A percentile compares a stretch with the other conserved stretches of the same genome.
These are phyloP conservation scores for Sporobolomyces phaffii DNA, from an alignment of 768 basidiomycete genomes.

Conservation along the genomic window DNA sequence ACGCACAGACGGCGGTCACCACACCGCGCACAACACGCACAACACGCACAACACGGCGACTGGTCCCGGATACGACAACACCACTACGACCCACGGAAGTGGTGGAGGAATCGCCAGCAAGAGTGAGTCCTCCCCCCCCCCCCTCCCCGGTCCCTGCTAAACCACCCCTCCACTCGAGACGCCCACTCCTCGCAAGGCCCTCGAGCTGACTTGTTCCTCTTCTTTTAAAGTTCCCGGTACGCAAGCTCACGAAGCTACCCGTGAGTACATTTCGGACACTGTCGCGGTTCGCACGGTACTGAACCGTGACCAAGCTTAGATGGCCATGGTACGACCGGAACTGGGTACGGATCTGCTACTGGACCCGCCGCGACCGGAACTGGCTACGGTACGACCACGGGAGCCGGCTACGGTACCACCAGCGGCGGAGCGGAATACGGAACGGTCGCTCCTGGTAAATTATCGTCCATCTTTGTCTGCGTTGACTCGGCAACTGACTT, in stretches of 20 bases:
- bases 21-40: too few relatives aligned
- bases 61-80: too few relatives aligned
- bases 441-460: not conserved
- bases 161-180: not conserved
- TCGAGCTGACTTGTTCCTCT: not conserved
- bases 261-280: too few relatives aligned
- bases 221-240: not conserved
- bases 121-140: too few relatives aligned
- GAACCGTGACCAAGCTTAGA: not conserved
- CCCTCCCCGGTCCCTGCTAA: too few relatives aligned
- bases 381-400: not conserved
- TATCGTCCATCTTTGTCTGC: not conserved
- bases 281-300: not conserved
- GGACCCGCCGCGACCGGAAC: not conserved
- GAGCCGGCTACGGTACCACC: not conserved
- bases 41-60: too few relatives aligned
- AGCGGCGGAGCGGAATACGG: not conserved
- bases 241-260: not conserved
- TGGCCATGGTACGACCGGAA: not conserved
- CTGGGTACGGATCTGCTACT: not conserved
- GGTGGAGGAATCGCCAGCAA: slow-evolving; percentile 7
- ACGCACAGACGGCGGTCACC: too few relatives aligned
- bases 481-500: not conserved
- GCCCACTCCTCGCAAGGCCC: not conserved
- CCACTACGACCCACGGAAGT: not conserved